A percentile compares a stretch with the other conserved stretches of the same genome.
phyloP scores from a whole-genome alignment of 2,329 filamentous ascomycete genomes.

The Chaetothyriales sp. region DNA sequence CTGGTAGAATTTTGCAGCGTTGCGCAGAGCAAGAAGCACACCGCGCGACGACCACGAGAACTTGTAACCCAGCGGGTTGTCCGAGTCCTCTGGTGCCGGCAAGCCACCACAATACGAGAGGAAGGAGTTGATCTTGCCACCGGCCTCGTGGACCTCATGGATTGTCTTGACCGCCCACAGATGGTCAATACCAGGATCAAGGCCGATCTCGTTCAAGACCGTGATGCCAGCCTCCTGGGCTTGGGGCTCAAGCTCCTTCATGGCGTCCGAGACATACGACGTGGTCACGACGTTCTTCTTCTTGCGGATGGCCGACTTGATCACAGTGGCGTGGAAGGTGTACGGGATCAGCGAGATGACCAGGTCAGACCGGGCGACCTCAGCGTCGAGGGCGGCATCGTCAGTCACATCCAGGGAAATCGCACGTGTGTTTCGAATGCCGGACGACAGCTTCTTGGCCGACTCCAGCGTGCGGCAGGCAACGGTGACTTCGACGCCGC shows the following conservation, averaged over 20 bases:
- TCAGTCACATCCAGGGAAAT: slow-evolving; percentile 76
- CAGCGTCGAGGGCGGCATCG: slow-evolving; percentile 60
- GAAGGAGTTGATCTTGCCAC: slow-evolving; percentile 74
- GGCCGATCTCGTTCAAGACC: slow-evolving; percentile 92
- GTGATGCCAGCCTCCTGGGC: slow-evolving; percentile 86
- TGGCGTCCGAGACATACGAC: slow-evolving; percentile 80
- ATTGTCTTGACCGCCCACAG: slow-evolving; percentile 77
- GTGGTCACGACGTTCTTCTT: slow-evolving; percentile 98
- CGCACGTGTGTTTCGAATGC: slow-evolving; percentile 56
- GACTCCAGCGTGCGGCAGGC: slow-evolving; percentile 68
- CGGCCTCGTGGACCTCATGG: slow-evolving; percentile 67
- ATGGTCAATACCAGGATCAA: slow-evolving; percentile 34
- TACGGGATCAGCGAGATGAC: slow-evolving; percentile 80
- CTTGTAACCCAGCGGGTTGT: slow-evolving; percentile 88
- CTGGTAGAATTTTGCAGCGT: slow-evolving; percentile 69
- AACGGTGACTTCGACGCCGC: slow-evolving; percentile 50
- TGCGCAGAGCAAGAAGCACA: slow-evolving; percentile 72
- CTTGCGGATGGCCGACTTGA: slow-evolving; percentile 79
- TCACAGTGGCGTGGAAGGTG: slow-evolving; percentile 72
- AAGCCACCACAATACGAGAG: slow-evolving; percentile 73
- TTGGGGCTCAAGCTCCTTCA: slow-evolving; percentile 71
- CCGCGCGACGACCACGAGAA: slow-evolving; percentile 71
- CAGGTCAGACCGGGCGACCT: slow-evolving; percentile 63
- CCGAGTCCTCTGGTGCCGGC: slow-evolving; percentile 45
- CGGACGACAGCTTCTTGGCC: slow-evolving; percentile 58